phyloP scores from a whole-genome alignment of 2,329 filamentous ascomycete species.

The Diaporthe capsici region DNA sequence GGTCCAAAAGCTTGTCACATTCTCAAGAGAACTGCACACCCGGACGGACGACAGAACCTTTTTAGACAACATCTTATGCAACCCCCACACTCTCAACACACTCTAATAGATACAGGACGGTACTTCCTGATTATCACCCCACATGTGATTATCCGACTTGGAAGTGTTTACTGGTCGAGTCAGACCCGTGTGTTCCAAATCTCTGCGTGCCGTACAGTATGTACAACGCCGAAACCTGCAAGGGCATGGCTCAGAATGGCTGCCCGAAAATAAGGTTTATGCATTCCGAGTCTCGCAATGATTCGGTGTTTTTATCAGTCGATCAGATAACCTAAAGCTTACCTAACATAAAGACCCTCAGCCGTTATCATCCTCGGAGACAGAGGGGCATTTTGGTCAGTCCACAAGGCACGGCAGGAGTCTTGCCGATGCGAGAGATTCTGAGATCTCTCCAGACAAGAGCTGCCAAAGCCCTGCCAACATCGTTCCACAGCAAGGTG shows the following conservation, averaged over 20 bases:
- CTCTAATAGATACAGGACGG: background rate
- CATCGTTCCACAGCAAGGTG: too few relatives aligned
- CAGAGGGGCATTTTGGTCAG: background rate
- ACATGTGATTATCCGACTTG: background rate
- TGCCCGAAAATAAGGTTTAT: background rate
- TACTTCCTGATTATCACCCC: background rate
- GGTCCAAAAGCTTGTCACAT: background rate
- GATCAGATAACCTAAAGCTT: conserved; percentile 30
- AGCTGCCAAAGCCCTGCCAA: background rate
- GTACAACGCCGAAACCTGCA: background rate
- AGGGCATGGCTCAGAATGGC: background rate
- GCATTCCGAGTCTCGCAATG: background rate
- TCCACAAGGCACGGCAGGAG: background rate
- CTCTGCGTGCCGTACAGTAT: background rate
- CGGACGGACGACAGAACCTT: too few relatives aligned
- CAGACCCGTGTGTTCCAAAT: background rate
- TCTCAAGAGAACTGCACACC: background rate
- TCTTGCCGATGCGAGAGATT: background rate
- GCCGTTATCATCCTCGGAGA: background rate
- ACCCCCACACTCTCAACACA: background rate
- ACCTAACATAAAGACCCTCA: background rate
- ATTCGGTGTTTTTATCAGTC: background rate
- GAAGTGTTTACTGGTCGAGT: background rate
- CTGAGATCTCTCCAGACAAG: background rate
- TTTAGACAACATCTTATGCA: background rate